These are phyloP conservation scores for Puccinia horiana DNA, from an alignment of 1,284 basidiomycete species.

Conservation along the genomic window DNA sequence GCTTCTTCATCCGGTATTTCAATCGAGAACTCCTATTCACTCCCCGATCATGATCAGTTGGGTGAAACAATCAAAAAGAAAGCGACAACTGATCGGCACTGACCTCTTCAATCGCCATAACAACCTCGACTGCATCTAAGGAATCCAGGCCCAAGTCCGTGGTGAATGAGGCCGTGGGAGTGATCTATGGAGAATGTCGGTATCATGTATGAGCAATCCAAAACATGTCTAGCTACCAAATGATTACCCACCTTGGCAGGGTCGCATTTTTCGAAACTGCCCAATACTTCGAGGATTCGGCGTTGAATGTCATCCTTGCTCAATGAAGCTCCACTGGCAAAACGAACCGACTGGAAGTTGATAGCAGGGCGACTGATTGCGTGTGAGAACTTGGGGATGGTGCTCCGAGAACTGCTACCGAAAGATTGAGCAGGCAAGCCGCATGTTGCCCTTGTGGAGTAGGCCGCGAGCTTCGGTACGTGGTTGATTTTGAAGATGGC, in stretches of 20 bases:
- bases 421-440: not conserved
- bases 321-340: conserved; percentile 36
- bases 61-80: conserved; percentile 63
- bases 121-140: conserved; percentile 94
- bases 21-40: conserved; percentile 73
- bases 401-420: not conserved
- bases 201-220: not conserved
- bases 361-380: not conserved
- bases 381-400: conserved; percentile 12
- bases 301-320: conserved; percentile 69
- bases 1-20: conserved; percentile 98
- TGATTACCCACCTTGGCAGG: conserved; percentile 68
- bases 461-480: conserved; percentile 11
- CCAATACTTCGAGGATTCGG: conserved; percentile 83
- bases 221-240: not conserved
- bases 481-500: not conserved
- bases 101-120: conserved; percentile 87
- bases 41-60: conserved; percentile 40
- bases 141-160: conserved; percentile 93
- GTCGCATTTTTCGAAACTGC: conserved; percentile 94
- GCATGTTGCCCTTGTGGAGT: conserved; percentile 13
- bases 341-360: conserved; percentile 28
- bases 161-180: conserved; percentile 73
- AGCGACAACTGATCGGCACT: not conserved
- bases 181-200: conserved; percentile 65